Base-by-base conservation (phyloP, 2,329 filamentous ascomycete genomes). In the Alternaria gansuensis region DNA sequence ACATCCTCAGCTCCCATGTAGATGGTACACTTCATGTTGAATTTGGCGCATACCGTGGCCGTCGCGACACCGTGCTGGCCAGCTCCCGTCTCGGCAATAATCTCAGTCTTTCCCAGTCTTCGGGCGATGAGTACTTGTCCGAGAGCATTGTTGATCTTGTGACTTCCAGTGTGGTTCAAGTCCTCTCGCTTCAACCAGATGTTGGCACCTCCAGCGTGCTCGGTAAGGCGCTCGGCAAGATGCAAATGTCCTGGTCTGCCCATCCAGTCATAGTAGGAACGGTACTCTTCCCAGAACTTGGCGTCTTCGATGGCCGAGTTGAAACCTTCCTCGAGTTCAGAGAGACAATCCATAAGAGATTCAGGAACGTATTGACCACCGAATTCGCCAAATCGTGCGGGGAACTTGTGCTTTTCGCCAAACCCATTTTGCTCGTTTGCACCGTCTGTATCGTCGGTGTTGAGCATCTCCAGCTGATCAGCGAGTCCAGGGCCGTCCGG, bases 1-100 rank as follows among this genome's bases (percentile, higher is more conserved):
- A 98, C 95, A 74, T 99, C 95, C 81, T 99, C 95, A 45, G 93
- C 93, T 71, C 95, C 95, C 95, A 99, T 99, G 81, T 93, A 99
- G 54, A 99, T 91, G 29, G 93, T 96, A 77, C 95, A 99, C 77
- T 94, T 90, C 93, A 99, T 94, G 74, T 92, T 93, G 73, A 99
- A 98, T 81, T 97, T 97, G 75, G 95, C 95, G 73, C 95, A 98
- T 24, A 98, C 93, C 0, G 95, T 99, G 1, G 95, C 95, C 29
- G 95, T 98, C 3, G 95, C 95, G 36, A 99, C 95, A 82, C 95
- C 95, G 79, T 99, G 95, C 81, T 99, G 95, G 17, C 95, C 95
- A 53, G 95, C 95, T 67, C 95, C 95, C 14, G 95, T 99, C 82
- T 99, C 95, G 48, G 95, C 95, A 69, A 99, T 99, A 71, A 99